Evolutionary conservation across 176 grass and related monocot genomes (phyloP).

Genomic region (Chrysopogon serrulatus): DNA sequence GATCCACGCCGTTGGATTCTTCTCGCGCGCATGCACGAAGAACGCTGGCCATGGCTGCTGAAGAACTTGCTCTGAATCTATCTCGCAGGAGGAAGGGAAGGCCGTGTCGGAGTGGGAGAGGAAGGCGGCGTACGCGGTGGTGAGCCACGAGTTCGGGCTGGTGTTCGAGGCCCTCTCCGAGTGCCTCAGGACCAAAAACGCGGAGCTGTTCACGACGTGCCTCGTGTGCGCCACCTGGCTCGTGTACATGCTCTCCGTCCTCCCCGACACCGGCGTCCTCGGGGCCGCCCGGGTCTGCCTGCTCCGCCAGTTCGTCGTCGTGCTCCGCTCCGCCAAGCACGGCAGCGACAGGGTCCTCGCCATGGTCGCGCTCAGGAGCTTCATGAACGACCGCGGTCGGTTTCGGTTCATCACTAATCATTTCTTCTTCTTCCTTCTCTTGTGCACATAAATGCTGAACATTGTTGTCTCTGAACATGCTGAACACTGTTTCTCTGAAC

Average conservation of each 20-base stretch:
- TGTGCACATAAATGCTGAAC: too few species aligned
- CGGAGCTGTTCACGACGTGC: constrained; percentile 56
- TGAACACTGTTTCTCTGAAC: background rate
- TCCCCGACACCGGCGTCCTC: constrained; percentile 68
- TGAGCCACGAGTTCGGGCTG: constrained; percentile 75
- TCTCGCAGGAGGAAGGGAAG: constrained; percentile 48
- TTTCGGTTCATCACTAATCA: background rate
- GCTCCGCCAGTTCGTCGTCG: constrained; percentile 53
- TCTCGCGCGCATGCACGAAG: too few species aligned
- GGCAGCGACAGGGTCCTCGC: constrained; percentile 57
- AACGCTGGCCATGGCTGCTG: background rate
- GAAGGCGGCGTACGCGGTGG: constrained; percentile 56
- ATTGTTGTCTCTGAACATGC: too few species aligned
- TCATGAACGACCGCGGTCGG: constrained; percentile 61
- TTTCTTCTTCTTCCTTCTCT: background rate
- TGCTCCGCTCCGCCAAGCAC: constrained; percentile 59
- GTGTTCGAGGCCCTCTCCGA: constrained; percentile 61
- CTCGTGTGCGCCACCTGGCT: constrained; percentile 64
- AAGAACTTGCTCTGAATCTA: too few species aligned
- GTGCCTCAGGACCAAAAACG: constrained; percentile 45
- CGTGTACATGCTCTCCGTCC: constrained; percentile 52
- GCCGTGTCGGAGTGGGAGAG: constrained; percentile 51
- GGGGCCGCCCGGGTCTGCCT: constrained; percentile 60
- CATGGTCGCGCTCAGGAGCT: constrained; percentile 64
- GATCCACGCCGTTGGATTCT: background rate